Evolutionary conservation across 257 asterid genomes (phyloP).

Genomic region (Rhazya stricta): DNA sequence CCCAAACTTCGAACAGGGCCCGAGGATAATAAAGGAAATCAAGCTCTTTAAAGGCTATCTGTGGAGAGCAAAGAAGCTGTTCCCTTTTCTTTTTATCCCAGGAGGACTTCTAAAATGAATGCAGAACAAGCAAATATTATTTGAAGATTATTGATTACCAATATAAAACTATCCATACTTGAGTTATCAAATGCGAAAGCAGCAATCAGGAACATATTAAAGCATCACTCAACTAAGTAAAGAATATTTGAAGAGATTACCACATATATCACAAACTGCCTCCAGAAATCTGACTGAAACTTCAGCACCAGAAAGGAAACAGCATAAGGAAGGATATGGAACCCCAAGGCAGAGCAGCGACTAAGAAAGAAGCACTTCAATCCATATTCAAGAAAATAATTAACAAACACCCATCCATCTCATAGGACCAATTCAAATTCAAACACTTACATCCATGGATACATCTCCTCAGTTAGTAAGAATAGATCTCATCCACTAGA

Average conservation of each 20-base stretch:
- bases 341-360: background rate
- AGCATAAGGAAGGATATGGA: background rate
- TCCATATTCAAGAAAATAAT: constrained; percentile 11
- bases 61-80: background rate
- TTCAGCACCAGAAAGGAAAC: background rate
- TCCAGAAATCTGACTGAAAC: constrained; percentile 12
- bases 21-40: background rate
- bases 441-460: constrained; percentile 13
- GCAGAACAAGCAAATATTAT: background rate
- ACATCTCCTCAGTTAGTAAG: constrained; percentile 13
- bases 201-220: background rate
- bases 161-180: background rate
- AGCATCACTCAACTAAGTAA: background rate
- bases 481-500: constrained; percentile 4
- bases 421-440: constrained; percentile 5
- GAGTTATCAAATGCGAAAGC: background rate
- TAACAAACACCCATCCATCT: constrained; percentile 12
- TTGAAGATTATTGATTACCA: background rate
- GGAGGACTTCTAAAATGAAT: background rate
- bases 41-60: background rate
- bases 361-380: background rate
- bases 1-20: background rate
- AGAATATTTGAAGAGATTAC: constrained; percentile 5
- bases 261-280: constrained; percentile 3
- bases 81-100: background rate